Evolutionary conservation across 805 yeast genomes (phyloP).

Genomic region (Saturnispora galanensis): DNA sequence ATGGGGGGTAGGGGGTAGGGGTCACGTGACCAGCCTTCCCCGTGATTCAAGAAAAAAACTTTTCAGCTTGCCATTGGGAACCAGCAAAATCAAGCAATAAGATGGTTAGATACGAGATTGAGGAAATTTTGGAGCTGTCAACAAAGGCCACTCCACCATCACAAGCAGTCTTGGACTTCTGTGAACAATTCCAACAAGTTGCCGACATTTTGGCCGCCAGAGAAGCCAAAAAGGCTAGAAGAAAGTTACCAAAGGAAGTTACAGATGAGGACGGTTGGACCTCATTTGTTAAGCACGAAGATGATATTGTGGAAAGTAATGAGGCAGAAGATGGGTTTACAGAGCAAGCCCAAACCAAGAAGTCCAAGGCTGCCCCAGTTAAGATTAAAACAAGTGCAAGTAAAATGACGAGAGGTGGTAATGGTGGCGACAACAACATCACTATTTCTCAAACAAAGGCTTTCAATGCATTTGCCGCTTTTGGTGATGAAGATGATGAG

Average conservation of each 20-base stretch:
- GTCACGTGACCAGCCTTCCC: too few species aligned
- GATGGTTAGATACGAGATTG: slow-evolving; percentile 6
- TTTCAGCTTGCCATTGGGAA: background rate
- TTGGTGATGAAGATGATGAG: slow-evolving; percentile 40
- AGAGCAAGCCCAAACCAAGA: slow-evolving; percentile 10
- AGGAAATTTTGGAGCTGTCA: slow-evolving; percentile 1
- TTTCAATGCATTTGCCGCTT: slow-evolving; percentile 77
- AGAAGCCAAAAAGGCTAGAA: slow-evolving; percentile 5
- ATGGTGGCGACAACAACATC: slow-evolving; percentile 54
- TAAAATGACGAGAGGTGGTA: slow-evolving; percentile 63
- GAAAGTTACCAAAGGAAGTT: slow-evolving; percentile 35
- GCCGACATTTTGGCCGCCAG: slow-evolving; percentile 6
- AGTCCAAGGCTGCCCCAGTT: slow-evolving; percentile 38
- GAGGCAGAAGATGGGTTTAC: slow-evolving; percentile 33
- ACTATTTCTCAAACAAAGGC: slow-evolving; percentile 56
- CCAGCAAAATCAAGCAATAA: background rate
- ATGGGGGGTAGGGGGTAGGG: too few species aligned
- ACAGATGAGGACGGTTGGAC: slow-evolving; percentile 84
- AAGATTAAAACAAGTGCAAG: slow-evolving; percentile 64
- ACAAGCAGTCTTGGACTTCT: slow-evolving; percentile 4
- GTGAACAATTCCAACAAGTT: slow-evolving; percentile 3
- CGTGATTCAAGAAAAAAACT: background rate
- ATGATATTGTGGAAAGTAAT: slow-evolving; percentile 28
- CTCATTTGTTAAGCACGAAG: slow-evolving; percentile 36
- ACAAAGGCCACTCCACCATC: background rate